A percentile compares a stretch with the other conserved stretches of the same genome.
phyloP scores from a whole-genome alignment of 2,329 filamentous ascomycete genomes.

The Bipolaris gigantea region DNA sequence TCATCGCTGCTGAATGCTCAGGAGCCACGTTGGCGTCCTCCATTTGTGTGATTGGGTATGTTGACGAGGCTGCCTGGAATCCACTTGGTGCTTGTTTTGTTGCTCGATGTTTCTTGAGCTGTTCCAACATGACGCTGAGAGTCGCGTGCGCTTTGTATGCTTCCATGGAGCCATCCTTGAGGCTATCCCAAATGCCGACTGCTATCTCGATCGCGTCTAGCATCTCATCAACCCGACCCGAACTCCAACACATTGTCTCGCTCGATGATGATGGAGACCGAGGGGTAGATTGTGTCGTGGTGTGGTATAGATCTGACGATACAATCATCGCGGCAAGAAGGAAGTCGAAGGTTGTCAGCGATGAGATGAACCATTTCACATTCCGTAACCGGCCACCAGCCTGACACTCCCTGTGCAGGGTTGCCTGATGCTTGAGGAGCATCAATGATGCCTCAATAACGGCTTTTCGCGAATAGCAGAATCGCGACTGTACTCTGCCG shows the following conservation, averaged over 20 bases:
- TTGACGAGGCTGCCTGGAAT: conserved; percentile 35
- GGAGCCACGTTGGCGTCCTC: conserved; percentile 61
- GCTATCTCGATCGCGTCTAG: conserved; percentile 71
- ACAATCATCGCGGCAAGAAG: conserved; percentile 83
- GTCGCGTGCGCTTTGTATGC: conserved; percentile 83
- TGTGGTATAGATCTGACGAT: conserved; percentile 77
- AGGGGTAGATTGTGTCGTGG: conserved; percentile 49
- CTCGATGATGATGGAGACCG: conserved; percentile 39
- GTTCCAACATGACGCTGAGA: conserved; percentile 81
- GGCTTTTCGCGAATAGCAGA: conserved; percentile 78
- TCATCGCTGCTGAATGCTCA: conserved; percentile 69
- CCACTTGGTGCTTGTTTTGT: conserved; percentile 31
- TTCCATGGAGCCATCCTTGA: conserved; percentile 79
- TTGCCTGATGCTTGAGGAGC: conserved; percentile 75
- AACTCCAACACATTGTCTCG: conserved; percentile 51
- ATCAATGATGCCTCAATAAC: conserved; percentile 87
- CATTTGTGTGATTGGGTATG: conserved; percentile 38
- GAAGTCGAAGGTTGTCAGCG: conserved; percentile 82
- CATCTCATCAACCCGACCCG: conserved; percentile 68
- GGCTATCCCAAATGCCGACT: conserved; percentile 75
- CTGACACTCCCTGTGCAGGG: conserved; percentile 73
- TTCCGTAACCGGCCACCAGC: conserved; percentile 70
- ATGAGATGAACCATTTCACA: conserved; percentile 77
- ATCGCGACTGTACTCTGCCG: conserved; percentile 73
- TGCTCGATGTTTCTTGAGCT: conserved; percentile 62